These are phyloP conservation scores for Phytophthora pistaciae DNA, from an alignment of 352 stramenopile genomes.

Conservation along the genomic window DNA sequence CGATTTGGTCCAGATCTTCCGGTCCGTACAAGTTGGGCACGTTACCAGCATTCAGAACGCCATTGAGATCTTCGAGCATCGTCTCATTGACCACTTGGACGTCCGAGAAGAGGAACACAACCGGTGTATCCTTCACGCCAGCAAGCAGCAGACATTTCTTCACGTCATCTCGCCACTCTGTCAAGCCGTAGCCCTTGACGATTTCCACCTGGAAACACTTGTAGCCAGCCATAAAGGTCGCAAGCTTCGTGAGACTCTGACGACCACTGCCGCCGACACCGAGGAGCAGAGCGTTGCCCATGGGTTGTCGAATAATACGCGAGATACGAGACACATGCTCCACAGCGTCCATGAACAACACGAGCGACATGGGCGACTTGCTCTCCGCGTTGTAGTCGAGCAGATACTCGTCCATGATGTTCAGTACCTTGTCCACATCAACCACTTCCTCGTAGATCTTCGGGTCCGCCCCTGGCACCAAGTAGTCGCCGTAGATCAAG, in stretches of 20 bases:
- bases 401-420: slow-evolving; percentile 91
- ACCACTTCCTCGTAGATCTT: slow-evolving; percentile 91
- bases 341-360: slow-evolving; percentile 90
- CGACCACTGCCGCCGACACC: slow-evolving; percentile 94
- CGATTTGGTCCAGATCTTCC: slow-evolving; percentile 94
- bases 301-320: slow-evolving; percentile 82
- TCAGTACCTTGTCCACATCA: slow-evolving; percentile 86
- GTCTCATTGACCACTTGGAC: slow-evolving; percentile 96
- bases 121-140: slow-evolving; percentile 91
- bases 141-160: slow-evolving; percentile 92
- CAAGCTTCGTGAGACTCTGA: slow-evolving; percentile 93
- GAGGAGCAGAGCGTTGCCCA: slow-evolving; percentile 92
- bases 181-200: slow-evolving; percentile 93
- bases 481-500: slow-evolving; percentile 83
- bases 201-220: slow-evolving; percentile 96
- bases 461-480: slow-evolving; percentile 83
- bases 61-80: slow-evolving; percentile 97
- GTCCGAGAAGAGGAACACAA: slow-evolving; percentile 96
- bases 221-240: slow-evolving; percentile 95
- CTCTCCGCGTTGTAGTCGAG: slow-evolving; percentile 93
- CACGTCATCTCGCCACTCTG: slow-evolving; percentile 94
- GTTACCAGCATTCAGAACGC: slow-evolving; percentile 95
- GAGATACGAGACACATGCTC: slow-evolving; percentile 89
- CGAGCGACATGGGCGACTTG: slow-evolving; percentile 92
- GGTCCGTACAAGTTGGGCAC: slow-evolving; percentile 94